Conservation (phyloP, 345 rosid genomes). For the Eucalyptus virginea region DNA sequence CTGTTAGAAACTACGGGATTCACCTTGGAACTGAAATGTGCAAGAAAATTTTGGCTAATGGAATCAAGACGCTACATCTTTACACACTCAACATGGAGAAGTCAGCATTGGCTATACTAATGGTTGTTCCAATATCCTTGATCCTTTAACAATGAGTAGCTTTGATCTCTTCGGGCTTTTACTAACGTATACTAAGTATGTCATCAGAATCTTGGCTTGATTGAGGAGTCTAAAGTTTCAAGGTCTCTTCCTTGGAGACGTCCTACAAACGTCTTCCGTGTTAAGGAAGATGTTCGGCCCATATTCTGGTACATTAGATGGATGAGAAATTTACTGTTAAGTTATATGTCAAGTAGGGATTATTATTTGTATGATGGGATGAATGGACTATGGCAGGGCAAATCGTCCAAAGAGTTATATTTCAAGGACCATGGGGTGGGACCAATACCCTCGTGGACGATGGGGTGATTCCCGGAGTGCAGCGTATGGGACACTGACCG, state of each 20-base stretch:
- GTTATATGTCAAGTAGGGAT: not conserved
- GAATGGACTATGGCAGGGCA: constrained; percentile 46
- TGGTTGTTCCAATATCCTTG: constrained; percentile 24
- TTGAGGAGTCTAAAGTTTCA: constrained; percentile 77
- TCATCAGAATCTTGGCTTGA: constrained; percentile 83
- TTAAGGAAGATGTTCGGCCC: constrained; percentile 90
- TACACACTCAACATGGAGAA: constrained; percentile 95
- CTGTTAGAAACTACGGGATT: constrained; percentile 83
- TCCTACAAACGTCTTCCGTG: constrained; percentile 85
- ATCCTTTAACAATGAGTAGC: not conserved
- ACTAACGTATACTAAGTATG: not conserved
- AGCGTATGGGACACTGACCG: constrained; percentile 74
- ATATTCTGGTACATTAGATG: constrained; percentile 66
- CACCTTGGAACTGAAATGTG: constrained; percentile 98
- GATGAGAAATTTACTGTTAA: not conserved
- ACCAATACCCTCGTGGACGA: constrained; percentile 78
- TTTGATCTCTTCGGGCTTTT: not conserved
- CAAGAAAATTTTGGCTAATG: constrained; percentile 85
- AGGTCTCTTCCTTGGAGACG: constrained; percentile 92
- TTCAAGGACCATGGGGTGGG: constrained; percentile 87
- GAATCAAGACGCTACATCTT: constrained; percentile 78
- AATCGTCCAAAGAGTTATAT: constrained; percentile 98
- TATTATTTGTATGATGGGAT: not conserved
- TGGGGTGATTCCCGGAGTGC: constrained; percentile 94
- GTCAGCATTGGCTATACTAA: constrained; percentile 77